Evolutionary conservation across 2,329 filamentous ascomycete genomes (phyloP).

Genomic region (Calonectria pteridis): DNA sequence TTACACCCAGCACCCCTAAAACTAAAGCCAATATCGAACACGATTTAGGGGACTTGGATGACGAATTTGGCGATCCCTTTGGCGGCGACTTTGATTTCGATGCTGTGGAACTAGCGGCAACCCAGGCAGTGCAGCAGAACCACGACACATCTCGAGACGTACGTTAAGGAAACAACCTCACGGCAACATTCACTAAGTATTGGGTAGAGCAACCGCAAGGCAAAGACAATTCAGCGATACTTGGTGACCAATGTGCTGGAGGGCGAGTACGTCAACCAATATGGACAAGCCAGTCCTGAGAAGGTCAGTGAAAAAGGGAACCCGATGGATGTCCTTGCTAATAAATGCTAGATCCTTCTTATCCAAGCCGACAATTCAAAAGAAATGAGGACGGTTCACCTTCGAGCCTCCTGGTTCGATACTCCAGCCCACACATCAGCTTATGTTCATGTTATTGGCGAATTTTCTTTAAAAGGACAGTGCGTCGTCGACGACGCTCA

Average conservation of each 20-base stretch:
- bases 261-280: conserved; percentile 74
- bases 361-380: conserved; percentile 83
- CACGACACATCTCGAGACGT: conserved; percentile 48
- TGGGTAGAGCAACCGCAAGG: conserved; percentile 74
- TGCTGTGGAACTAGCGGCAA: conserved; percentile 78
- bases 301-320: conserved; percentile 69
- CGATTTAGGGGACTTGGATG: conserved; percentile 35
- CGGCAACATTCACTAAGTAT: conserved; percentile 69
- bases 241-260: conserved; percentile 81
- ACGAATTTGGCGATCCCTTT: conserved; percentile 58
- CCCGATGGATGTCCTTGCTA: conserved; percentile 17
- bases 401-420: conserved; percentile 89
- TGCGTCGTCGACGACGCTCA: conserved; percentile 86
- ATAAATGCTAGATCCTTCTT: conserved; percentile 73
- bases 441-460: conserved; percentile 88
- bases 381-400: conserved; percentile 74
- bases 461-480: conserved; percentile 76
- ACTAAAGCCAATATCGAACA: not conserved
- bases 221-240: conserved; percentile 87
- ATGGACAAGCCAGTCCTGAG: conserved; percentile 71
- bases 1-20: conserved; percentile 6
- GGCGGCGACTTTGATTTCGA: conserved; percentile 85
- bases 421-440: conserved; percentile 80
- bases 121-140: conserved; percentile 67
- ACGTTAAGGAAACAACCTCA: conserved; percentile 48